Conservation (phyloP, 805 yeast species). For the Candida suzukii region DNA sequence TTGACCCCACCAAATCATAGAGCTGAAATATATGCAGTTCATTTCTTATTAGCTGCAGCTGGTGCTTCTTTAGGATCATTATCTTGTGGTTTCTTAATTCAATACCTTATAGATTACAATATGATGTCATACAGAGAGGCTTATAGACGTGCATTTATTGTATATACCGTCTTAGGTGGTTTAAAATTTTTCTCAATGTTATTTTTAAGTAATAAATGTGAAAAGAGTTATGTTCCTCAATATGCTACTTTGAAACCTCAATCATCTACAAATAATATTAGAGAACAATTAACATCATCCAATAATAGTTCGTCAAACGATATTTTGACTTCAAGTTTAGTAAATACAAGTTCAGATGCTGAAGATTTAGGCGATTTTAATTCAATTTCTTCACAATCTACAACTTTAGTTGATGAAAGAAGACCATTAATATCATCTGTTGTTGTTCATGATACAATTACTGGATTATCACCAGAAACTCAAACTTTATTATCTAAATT, state of each 20-base stretch:
- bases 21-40: conserved; percentile 70
- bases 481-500: conserved; percentile 38
- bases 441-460: conserved; percentile 17
- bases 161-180: conserved; percentile 49
- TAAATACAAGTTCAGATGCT: not conserved
- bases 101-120: conserved; percentile 27
- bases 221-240: conserved; percentile 25
- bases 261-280: not conserved
- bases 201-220: conserved; percentile 47
- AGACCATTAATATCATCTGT: conserved; percentile 14
- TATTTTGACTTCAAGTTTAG: not conserved
- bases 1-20: conserved; percentile 58
- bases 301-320: not conserved
- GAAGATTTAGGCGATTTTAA: not conserved
- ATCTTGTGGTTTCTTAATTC: conserved; percentile 52
- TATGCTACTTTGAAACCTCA: conserved; percentile 6
- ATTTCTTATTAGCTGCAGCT: conserved; percentile 57
- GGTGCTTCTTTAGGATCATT: conserved; percentile 76
- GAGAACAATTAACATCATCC: not conserved
- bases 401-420: conserved; percentile 5
- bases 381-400: not conserved
- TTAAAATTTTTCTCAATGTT: conserved; percentile 45
- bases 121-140: conserved; percentile 32
- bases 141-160: conserved; percentile 50
- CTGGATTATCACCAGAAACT: conserved; percentile 37